Evolutionary conservation across 2,329 filamentous ascomycete species (phyloP).

Genomic region (Penicillium glabrum): DNA sequence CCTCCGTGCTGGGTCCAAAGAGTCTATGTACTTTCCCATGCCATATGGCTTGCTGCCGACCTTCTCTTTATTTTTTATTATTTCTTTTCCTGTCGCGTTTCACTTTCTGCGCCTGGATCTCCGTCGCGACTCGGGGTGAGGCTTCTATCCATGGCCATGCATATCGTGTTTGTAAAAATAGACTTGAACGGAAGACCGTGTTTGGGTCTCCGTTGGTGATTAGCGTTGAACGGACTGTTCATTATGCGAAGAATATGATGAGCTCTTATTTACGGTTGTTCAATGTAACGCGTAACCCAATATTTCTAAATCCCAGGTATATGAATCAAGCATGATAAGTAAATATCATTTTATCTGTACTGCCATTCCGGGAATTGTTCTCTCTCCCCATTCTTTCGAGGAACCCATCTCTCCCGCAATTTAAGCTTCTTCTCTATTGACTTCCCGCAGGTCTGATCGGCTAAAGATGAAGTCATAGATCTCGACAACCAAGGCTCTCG

Average conservation of each 20-base stretch:
- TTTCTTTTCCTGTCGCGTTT: constrained; percentile 6
- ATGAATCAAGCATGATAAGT: neutral
- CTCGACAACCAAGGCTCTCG: neutral
- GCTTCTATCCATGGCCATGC: constrained; percentile 19
- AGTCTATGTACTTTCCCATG: neutral
- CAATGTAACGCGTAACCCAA: neutral
- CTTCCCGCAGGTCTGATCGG: neutral
- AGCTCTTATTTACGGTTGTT: constrained; percentile 13
- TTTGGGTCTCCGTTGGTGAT: constrained; percentile 34
- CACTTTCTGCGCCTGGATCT: constrained; percentile 11
- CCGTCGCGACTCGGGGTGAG: constrained; percentile 8
- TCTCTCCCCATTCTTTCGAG: neutral
- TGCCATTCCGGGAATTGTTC: neutral
- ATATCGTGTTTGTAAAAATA: constrained; percentile 39
- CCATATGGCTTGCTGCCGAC: constrained; percentile 11
- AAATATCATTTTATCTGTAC: neutral
- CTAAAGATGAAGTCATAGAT: neutral
- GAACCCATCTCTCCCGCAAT: neutral
- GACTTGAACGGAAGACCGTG: constrained; percentile 29
- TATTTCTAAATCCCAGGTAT: neutral
- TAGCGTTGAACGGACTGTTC: constrained; percentile 34
- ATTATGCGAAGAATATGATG: constrained; percentile 37
- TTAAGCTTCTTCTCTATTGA: neutral
- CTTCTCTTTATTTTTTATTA: constrained; percentile 8
- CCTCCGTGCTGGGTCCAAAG: neutral